Percentiles rank a stretch among this genome's conserved stretches.
Evolutionary conservation across 257 asterid species (phyloP).

Genomic region (Solanum pimpinellifolium): DNA sequence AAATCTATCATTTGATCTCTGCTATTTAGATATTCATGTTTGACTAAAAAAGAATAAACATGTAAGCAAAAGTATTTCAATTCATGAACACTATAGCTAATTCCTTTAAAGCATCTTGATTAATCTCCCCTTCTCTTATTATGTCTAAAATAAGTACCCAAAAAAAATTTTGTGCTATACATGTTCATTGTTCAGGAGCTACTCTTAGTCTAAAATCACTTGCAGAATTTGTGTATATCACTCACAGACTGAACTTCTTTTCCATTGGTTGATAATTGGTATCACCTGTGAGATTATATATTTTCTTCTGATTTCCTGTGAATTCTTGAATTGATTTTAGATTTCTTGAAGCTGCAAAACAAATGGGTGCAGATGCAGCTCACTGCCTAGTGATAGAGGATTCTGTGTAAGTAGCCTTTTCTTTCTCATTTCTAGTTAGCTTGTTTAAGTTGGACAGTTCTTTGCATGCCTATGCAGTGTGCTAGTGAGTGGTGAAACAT

Average conservation of each 20-base stretch:
- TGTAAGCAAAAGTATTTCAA: not conserved
- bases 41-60: not conserved
- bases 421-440: not conserved
- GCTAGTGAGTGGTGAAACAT: not conserved
- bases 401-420: slow-evolving; percentile 48
- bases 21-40: not conserved
- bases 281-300: not conserved
- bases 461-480: not conserved
- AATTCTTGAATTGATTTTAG: slow-evolving; percentile 25
- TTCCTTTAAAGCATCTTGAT: not conserved
- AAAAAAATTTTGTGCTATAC: not conserved
- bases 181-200: not conserved
- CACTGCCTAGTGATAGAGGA: slow-evolving; percentile 86
- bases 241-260: not conserved
- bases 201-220: not conserved
- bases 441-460: not conserved
- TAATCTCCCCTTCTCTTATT: not conserved
- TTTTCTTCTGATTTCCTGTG: not conserved
- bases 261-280: not conserved
- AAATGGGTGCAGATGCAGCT: slow-evolving; percentile 52
- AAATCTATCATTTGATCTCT: not conserved
- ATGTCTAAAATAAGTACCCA: not conserved
- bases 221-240: not conserved
- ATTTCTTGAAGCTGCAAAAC: slow-evolving; percentile 85
- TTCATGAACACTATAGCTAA: not conserved